Percentiles rank a stretch among this genome's conserved stretches.
Evolutionary conservation across 768 basidiomycete species (phyloP).

Genomic region (Phanerochaete sordida): DNA sequence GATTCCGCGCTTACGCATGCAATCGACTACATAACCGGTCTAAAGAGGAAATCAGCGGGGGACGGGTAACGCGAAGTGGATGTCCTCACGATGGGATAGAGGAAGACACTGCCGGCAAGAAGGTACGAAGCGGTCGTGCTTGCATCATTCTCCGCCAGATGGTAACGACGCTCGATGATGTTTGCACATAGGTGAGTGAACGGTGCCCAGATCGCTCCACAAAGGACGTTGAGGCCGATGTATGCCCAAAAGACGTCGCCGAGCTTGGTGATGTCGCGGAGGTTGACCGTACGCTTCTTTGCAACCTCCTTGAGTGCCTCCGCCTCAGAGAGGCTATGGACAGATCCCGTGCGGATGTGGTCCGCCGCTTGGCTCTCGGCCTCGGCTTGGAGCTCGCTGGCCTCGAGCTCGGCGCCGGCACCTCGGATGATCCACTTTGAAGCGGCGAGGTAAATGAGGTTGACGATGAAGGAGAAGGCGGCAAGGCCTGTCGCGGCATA

Average conservation of each 20-base stretch:
- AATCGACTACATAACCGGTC: constrained; percentile 68
- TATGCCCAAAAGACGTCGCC: constrained; percentile 85
- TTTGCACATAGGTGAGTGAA: constrained; percentile 76
- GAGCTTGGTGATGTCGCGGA: constrained; percentile 58
- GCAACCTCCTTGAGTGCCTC: constrained; percentile 64
- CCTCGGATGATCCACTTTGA: constrained; percentile 63
- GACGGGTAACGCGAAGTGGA: too few relatives aligned
- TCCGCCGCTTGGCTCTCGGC: constrained; percentile 29
- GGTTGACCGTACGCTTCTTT: constrained; percentile 57
- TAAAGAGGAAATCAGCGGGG: too few relatives aligned
- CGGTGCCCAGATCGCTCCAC: constrained; percentile 74
- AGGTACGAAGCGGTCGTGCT: constrained; percentile 68
- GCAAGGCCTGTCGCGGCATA: constrained; percentile 64
- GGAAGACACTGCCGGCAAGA: constrained; percentile 60
- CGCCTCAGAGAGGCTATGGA: constrained; percentile 49
- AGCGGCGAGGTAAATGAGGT: constrained; percentile 60
- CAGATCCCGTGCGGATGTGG: constrained; percentile 29
- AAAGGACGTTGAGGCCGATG: constrained; percentile 71
- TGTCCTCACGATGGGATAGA: constrained; percentile 63
- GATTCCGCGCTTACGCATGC: constrained; percentile 50
- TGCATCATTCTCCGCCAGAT: constrained; percentile 55
- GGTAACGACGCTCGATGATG: constrained; percentile 66
- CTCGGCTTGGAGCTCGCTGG: constrained; percentile 55
- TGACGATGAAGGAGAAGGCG: constrained; percentile 62
- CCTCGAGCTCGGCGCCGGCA: constrained; percentile 61